Percentiles rank a stretch among this genome's conserved stretches.
Evolutionary conservation across 768 basidiomycete species (phyloP).

Genomic region (Termitomyces sp.): DNA sequence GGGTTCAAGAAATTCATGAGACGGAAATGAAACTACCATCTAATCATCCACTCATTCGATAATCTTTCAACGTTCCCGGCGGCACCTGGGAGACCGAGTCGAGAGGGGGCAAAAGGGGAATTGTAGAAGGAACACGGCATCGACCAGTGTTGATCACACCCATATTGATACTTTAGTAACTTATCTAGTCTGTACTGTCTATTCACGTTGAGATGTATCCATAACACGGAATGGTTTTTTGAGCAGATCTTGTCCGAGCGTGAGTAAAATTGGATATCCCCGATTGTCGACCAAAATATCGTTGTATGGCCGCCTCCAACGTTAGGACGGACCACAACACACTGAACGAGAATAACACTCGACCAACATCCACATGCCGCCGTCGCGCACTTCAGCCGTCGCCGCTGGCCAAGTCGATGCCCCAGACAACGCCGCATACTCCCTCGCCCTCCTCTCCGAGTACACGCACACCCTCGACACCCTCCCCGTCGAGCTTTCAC

Average conservation of each 20-base stretch:
- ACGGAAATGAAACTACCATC: conserved; percentile 23
- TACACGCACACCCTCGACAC: conserved; percentile 92
- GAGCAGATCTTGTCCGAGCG: conserved; percentile 11
- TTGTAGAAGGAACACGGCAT: background rate
- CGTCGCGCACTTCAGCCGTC: conserved; percentile 24
- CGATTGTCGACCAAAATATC: conserved; percentile 7
- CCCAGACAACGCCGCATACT: conserved; percentile 47
- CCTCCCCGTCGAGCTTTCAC: conserved; percentile 90
- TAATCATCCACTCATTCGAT: background rate
- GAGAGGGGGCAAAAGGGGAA: background rate
- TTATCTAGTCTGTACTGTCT: conserved; percentile 14
- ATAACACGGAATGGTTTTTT: background rate
- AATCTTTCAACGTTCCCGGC: background rate
- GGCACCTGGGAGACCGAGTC: background rate
- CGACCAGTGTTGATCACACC: conserved; percentile 14
- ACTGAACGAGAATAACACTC: background rate
- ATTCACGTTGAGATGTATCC: conserved; percentile 12
- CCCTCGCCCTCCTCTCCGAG: conserved; percentile 71
- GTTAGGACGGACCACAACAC: background rate
- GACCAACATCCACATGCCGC: conserved; percentile 28
- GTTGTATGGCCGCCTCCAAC: background rate
- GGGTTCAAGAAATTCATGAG: conserved; percentile 31
- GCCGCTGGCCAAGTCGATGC: conserved; percentile 20
- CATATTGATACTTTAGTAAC: conserved; percentile 8
- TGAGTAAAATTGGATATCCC: conserved; percentile 20